Evolutionary conservation across 495 filamentous ascomycete genomes (phyloP).

Genomic region (Penicillium paxilli): DNA sequence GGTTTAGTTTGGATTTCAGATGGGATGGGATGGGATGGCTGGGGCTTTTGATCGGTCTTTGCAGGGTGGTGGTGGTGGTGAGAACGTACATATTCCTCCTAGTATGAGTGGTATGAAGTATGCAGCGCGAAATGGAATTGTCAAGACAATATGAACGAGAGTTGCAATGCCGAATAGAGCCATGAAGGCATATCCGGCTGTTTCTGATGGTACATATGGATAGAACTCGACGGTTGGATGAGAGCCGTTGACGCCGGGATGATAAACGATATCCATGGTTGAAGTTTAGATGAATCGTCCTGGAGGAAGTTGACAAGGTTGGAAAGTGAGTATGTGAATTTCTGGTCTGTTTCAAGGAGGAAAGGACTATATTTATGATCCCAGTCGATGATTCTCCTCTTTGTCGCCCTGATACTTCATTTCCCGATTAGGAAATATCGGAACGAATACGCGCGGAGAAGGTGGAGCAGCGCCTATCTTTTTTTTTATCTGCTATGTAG

Average conservation of each 20-base stretch:
- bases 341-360: background rate
- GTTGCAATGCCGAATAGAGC: constrained; percentile 46
- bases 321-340: no score
- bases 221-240: constrained; percentile 43
- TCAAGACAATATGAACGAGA: constrained; percentile 40
- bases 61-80: no score
- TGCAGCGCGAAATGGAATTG: constrained; percentile 44
- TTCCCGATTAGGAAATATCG: constrained; percentile 26
- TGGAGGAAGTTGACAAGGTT: no score
- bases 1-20: no score
- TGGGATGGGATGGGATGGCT: constrained; percentile 11
- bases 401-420: constrained; percentile 5
- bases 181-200: constrained; percentile 49
- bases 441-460: constrained; percentile 35
- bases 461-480: background rate
- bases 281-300: background rate
- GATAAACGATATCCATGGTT: constrained; percentile 37
- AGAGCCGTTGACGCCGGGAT: constrained; percentile 33
- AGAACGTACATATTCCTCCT: constrained; percentile 55
- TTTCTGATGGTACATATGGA: constrained; percentile 46
- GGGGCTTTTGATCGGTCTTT: constrained; percentile 4
- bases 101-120: constrained; percentile 58
- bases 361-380: constrained; percentile 14
- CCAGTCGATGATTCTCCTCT: background rate
- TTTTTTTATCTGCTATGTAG: background rate